A percentile compares a stretch with the other conserved stretches of the same genome.
Evolutionary conservation across 257 asterid genomes (phyloP).

Genomic region (Solanum megistacrolobum): DNA sequence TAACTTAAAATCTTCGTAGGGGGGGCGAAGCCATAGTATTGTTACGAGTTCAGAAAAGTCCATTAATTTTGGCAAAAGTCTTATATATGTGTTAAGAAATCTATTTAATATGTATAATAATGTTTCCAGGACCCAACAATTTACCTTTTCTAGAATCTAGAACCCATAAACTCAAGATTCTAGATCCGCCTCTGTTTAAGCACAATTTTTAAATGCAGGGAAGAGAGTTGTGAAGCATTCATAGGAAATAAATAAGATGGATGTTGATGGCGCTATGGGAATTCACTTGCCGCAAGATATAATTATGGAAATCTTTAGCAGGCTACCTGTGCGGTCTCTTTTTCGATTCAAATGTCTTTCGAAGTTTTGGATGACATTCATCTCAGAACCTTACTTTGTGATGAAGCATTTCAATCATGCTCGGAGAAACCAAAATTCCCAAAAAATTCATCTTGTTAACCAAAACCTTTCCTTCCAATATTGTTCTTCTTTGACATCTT

Average conservation of each 20-base stretch:
- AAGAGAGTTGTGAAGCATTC: background rate
- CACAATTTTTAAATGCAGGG: background rate
- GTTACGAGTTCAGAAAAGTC: background rate
- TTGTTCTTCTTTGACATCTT: background rate
- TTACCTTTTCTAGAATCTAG: background rate
- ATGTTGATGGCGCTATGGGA: background rate
- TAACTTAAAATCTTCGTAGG: background rate
- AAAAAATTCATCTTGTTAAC: background rate
- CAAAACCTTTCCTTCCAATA: background rate
- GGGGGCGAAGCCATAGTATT: background rate
- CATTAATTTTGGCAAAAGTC: background rate
- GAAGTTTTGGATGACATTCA: background rate
- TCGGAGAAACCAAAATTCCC: background rate
- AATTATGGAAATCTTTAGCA: conserved; percentile 4
- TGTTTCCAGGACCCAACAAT: background rate
- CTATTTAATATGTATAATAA: background rate
- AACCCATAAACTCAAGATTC: background rate
- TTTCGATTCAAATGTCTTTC: conserved; percentile 12
- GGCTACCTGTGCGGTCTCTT: conserved; percentile 5
- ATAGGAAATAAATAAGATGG: background rate
- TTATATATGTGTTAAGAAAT: background rate
- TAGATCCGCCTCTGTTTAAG: background rate
- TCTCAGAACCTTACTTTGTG: background rate
- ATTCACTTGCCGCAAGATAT: background rate
- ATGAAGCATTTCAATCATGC: background rate